A percentile compares a stretch with the other conserved stretches of the same genome.
Evolutionary conservation across 2,329 filamentous ascomycete genomes (phyloP).

Genomic region (Chaetomium sp.): DNA sequence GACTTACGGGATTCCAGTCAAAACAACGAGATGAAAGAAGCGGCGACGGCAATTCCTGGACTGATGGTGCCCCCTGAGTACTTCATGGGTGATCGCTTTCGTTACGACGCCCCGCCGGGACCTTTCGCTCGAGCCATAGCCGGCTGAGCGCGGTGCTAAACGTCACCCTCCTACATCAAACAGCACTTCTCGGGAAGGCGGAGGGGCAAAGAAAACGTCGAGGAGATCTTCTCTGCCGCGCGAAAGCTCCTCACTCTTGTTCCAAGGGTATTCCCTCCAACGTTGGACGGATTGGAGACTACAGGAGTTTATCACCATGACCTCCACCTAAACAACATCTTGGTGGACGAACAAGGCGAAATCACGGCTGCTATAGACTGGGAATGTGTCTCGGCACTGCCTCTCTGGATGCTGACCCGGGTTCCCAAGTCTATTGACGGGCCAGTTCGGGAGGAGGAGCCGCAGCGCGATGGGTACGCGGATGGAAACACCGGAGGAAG

Average conservation of each 20-base stretch:
- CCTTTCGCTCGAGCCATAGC: slow-evolving; percentile 36
- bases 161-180: neutral
- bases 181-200: neutral
- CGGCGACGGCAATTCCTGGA: slow-evolving; percentile 23
- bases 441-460: slow-evolving; percentile 37
- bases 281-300: slow-evolving; percentile 31
- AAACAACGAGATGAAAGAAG: no score
- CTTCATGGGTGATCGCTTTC: slow-evolving; percentile 39
- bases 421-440: slow-evolving; percentile 41
- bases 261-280: slow-evolving; percentile 38
- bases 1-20: no score
- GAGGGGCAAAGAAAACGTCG: neutral
- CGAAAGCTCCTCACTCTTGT: slow-evolving; percentile 31
- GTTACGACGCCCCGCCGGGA: slow-evolving; percentile 41
- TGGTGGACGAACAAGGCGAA: slow-evolving; percentile 34
- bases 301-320: slow-evolving; percentile 45
- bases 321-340: slow-evolving; percentile 42
- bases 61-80: slow-evolving; percentile 39
- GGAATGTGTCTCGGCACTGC: slow-evolving; percentile 24
- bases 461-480: slow-evolving; percentile 35
- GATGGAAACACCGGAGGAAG: slow-evolving; percentile 32
- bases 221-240: neutral
- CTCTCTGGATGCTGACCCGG: slow-evolving; percentile 40
- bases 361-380: neutral
- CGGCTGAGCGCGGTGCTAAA: neutral